Percentiles rank a stretch among this genome's conserved stretches.
Conservation (phyloP, 148 eudicot genomes). For the Vaccinium macrocarpon region DNA sequence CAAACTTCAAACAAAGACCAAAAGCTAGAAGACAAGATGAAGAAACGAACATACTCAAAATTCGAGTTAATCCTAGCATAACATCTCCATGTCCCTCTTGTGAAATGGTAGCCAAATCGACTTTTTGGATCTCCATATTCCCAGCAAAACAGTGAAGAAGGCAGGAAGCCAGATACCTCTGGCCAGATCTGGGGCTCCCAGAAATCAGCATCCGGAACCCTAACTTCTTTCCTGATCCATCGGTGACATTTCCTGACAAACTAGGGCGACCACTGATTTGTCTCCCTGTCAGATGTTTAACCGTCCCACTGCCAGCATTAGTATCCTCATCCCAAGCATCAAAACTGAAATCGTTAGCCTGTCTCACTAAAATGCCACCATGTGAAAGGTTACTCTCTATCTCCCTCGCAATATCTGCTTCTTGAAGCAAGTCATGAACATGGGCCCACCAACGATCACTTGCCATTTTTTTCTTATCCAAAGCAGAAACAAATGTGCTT, state of each 20-base stretch:
- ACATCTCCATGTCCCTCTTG: slow-evolving; percentile 86
- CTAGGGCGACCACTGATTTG: slow-evolving; percentile 35
- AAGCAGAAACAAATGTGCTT: slow-evolving; percentile 48
- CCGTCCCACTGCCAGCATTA: slow-evolving; percentile 27
- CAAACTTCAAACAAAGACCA: neutral
- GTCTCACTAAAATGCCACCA: slow-evolving; percentile 47
- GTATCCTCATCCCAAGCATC: slow-evolving; percentile 27
- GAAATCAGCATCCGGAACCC: slow-evolving; percentile 77
- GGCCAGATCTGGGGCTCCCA: slow-evolving; percentile 84
- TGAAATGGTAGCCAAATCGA: slow-evolving; percentile 90
- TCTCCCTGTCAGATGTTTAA: slow-evolving; percentile 23
- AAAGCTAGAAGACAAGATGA: slow-evolving; percentile 17
- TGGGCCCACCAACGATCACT: slow-evolving; percentile 58
- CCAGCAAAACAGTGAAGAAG: slow-evolving; percentile 86
- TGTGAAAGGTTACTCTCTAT: slow-evolving; percentile 44
- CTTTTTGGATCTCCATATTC: slow-evolving; percentile 63
- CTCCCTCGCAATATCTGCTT: slow-evolving; percentile 49
- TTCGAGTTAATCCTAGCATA: slow-evolving; percentile 67
- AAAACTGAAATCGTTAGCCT: slow-evolving; percentile 29
- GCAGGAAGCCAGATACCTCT: slow-evolving; percentile 89
- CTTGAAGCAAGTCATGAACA: slow-evolving; percentile 53
- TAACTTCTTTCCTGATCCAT: slow-evolving; percentile 39
- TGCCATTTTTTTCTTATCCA: slow-evolving; percentile 41
- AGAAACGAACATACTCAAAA: slow-evolving; percentile 61
- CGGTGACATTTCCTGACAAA: slow-evolving; percentile 37